Evolutionary conservation across 148 eudicot genomes (phyloP).

Genomic region (Vaccinium macrocarpon): DNA sequence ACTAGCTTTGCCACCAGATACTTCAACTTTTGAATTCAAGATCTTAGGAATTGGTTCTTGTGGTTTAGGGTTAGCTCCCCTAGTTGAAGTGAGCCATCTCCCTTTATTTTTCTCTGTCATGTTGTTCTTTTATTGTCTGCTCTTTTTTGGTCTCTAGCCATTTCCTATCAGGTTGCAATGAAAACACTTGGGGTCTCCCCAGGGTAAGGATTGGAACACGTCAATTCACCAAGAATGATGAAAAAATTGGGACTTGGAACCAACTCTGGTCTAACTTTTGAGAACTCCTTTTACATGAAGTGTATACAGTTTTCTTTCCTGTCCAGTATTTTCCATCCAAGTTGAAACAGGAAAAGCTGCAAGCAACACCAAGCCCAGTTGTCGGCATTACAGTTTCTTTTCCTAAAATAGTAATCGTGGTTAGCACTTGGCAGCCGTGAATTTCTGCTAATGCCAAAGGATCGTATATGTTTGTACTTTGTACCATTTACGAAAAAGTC

Average conservation of each 20-base stretch:
- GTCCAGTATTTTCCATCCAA: too few relatives aligned
- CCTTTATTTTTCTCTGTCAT: neutral
- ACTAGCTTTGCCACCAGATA: neutral
- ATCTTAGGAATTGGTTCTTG: neutral
- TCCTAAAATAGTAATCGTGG: neutral
- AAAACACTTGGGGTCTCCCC: neutral
- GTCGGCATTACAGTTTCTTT: neutral
- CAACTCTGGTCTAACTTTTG: slow-evolving; percentile 7
- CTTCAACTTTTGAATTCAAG: neutral
- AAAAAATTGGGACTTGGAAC: neutral
- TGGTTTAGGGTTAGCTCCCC: neutral
- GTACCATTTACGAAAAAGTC: too few relatives aligned
- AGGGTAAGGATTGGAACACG: neutral
- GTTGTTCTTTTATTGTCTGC: neutral
- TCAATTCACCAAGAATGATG: neutral
- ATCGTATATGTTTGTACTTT: neutral
- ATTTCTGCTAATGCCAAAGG: neutral
- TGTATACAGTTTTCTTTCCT: neutral
- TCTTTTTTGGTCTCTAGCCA: neutral
- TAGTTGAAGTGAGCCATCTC: neutral
- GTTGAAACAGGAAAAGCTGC: too few relatives aligned
- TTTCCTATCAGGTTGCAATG: neutral
- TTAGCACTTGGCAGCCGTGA: neutral
- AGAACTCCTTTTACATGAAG: neutral
- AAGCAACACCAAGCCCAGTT: too few relatives aligned